These are phyloP conservation scores for Trichoderma virens DNA, from an alignment of 495 filamentous ascomycete species.

Conservation along the genomic window DNA sequence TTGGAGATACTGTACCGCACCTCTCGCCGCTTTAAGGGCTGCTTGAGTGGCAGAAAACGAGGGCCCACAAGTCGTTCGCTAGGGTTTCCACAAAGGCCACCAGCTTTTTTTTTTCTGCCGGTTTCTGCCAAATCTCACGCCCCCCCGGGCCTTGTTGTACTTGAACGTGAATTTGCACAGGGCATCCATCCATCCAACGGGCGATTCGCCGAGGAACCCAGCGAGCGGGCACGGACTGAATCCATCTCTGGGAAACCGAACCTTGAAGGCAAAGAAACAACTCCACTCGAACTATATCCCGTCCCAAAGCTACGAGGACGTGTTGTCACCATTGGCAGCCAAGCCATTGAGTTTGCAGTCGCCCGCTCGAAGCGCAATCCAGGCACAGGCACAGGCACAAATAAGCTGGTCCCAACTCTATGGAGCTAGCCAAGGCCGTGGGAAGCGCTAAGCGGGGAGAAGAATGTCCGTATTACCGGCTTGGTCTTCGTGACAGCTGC, in stretches of 20 bases:
- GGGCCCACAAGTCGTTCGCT: not conserved
- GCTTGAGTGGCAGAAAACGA: not conserved
- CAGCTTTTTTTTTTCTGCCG: not conserved
- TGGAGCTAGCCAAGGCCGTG: not conserved
- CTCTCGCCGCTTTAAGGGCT: not conserved
- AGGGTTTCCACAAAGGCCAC: not conserved
- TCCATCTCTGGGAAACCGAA: not conserved
- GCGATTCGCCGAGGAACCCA: not conserved
- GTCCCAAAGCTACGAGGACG: not conserved
- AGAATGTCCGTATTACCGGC: not conserved
- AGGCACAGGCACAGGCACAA: too few species aligned
- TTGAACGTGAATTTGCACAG: not conserved
- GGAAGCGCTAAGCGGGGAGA: not conserved
- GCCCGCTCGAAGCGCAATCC: not conserved
- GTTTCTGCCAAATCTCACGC: not conserved
- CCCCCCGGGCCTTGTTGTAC: not conserved
- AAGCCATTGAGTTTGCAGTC: not conserved
- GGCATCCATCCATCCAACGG: not conserved
- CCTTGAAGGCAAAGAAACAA: not conserved
- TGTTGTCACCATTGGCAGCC: not conserved
- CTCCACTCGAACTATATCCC: not conserved
- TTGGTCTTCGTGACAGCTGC: too few species aligned
- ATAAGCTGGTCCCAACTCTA: not conserved
- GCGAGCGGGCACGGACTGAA: not conserved
- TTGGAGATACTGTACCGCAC: not conserved